Evolutionary conservation across 352 stramenopile genomes (phyloP), one percentile per base, ranked within the genome.

Genomic region (Aphanomyces invadans): DNA sequence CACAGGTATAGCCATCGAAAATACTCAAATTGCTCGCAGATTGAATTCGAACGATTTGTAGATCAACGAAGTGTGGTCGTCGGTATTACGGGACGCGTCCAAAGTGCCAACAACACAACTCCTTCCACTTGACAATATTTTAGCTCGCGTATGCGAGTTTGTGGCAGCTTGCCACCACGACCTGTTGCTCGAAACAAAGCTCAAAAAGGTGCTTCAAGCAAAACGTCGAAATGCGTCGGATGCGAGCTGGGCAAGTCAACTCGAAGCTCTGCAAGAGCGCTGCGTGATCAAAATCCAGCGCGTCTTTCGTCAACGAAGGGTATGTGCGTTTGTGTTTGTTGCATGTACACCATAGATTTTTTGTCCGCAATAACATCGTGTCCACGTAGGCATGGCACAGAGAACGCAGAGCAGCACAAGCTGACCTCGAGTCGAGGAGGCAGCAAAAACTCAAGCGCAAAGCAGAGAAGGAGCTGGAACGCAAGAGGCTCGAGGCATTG

Each of bases 211-310:
- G 11, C 65, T 78, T 4, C 23, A 48, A 2, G 21, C 19, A 25
- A 62, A 60, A 1, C 45, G 44, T 9, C 21, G 46, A 33, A 57
- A 53, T 25, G 10, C 31, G 29, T 44, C 26, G 11, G 31, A 26
- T 25, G 78, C 79, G 17, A 74, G 80, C 0, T 93, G 84, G 84
- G 74, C 87, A 51, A 68, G 85, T 64, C 82, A 93, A 60, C 78
- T 90, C 71, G 75, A 90, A 26, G 81, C 86, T 17, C 65, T 90
- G 7, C 62, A 81, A 44, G 42, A 87, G 1, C 80, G 77, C 9
- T 89, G 89, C 80, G 72, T 83, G 0, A 76, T 90, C 19, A 79
- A 76, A 12, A 87, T 93, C 49, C 84, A 93, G 72, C 79, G 79
- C 3, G 75, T 79, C 0, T 91, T 88, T 68, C 76, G 84, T 38